Conservation (phyloP, 495 filamentous ascomycete genomes). For the Margaritispora aquatica region DNA sequence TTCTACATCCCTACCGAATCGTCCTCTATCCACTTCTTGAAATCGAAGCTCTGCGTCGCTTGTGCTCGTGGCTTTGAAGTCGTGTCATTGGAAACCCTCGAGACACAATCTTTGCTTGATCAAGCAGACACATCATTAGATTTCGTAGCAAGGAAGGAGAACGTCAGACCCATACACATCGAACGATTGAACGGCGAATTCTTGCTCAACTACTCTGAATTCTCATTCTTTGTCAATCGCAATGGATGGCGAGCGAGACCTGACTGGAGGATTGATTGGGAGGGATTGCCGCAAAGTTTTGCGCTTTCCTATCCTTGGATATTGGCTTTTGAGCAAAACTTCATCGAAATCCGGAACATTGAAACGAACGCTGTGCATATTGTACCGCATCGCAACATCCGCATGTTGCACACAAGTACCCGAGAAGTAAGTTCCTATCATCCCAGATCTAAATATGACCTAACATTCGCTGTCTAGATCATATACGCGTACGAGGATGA, state of each 20-base stretch:
- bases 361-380: slow-evolving; percentile 93
- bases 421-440: slow-evolving; percentile 68
- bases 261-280: slow-evolving; percentile 97
- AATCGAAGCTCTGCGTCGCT: slow-evolving; percentile 92
- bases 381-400: slow-evolving; percentile 87
- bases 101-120: slow-evolving; percentile 94
- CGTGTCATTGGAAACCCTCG: slow-evolving; percentile 91
- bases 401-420: slow-evolving; percentile 94
- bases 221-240: slow-evolving; percentile 97
- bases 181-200: slow-evolving; percentile 96
- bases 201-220: slow-evolving; percentile 95
- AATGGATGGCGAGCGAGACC: slow-evolving; percentile 95
- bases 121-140: slow-evolving; percentile 98
- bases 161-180: slow-evolving; percentile 93
- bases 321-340: slow-evolving; percentile 96
- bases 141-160: slow-evolving; percentile 89
- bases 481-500: slow-evolving; percentile 98
- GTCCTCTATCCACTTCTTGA: slow-evolving; percentile 93
- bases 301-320: slow-evolving; percentile 94
- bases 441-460: slow-evolving; percentile 11
- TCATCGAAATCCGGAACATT: slow-evolving; percentile 92
- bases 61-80: slow-evolving; percentile 96
- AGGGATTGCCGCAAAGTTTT: slow-evolving; percentile 85
- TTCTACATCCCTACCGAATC: slow-evolving; percentile 98
- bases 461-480: slow-evolving; percentile 50